Conservation (phyloP, 2,329 filamentous ascomycete species). For the Orbilia blumenaviensis region DNA sequence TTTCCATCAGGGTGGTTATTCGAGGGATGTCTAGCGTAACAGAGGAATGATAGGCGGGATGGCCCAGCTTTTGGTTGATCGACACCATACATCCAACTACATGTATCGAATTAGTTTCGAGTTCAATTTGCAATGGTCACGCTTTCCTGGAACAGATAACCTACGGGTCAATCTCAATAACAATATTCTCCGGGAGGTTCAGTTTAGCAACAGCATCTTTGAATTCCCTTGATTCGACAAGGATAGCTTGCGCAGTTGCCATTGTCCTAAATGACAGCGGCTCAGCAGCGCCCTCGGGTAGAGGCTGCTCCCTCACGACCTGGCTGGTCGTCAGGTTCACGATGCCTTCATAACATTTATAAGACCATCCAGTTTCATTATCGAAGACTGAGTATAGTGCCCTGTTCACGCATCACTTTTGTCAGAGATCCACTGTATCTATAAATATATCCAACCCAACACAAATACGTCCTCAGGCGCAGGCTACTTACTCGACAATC, state of each 20-base stretch:
- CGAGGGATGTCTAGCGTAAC: conserved; percentile 62
- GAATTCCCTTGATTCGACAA: conserved; percentile 63
- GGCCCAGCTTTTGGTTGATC: conserved; percentile 61
- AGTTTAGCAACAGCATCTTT: conserved; percentile 65
- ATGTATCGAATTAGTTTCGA: conserved; percentile 68
- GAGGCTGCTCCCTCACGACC: conserved; percentile 66
- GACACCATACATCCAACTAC: conserved; percentile 72
- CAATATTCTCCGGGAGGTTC: conserved; percentile 63
- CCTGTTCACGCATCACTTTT: conserved; percentile 61
- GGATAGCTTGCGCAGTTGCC: conserved; percentile 55
- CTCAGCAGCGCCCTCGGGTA: conserved; percentile 61
- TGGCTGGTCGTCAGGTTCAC: conserved; percentile 65
- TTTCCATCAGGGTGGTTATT: conserved; percentile 68
- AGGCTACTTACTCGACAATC: conserved; percentile 67
- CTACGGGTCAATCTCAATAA: conserved; percentile 64
- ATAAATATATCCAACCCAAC: conserved; percentile 60
- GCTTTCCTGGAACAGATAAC: conserved; percentile 66
- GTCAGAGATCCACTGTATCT: conserved; percentile 64
- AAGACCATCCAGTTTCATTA: conserved; percentile 58
- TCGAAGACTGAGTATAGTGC: conserved; percentile 49
- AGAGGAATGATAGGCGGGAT: conserved; percentile 66
- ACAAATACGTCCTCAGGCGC: conserved; percentile 59
- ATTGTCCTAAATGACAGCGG: conserved; percentile 55
- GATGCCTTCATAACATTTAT: conserved; percentile 68
- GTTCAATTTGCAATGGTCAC: conserved; percentile 64